Evolutionary conservation across 1,284 basidiomycete species (phyloP).

Genomic region (Rhodotorula sp.): DNA sequence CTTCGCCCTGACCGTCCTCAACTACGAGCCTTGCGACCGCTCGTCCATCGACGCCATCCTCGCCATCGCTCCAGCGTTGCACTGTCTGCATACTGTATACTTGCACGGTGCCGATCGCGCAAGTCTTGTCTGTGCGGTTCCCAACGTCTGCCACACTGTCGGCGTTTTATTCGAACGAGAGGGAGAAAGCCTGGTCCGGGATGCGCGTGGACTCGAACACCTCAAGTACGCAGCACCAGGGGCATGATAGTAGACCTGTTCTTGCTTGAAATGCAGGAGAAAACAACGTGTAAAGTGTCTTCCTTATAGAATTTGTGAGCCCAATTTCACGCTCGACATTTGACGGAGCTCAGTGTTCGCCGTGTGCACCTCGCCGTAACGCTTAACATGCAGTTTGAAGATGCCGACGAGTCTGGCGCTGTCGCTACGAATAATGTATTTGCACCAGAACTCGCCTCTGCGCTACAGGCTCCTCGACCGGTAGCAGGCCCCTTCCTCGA

Average conservation of each 20-base stretch:
- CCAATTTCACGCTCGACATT: too few species aligned
- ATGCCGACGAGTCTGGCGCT: slow-evolving; percentile 20
- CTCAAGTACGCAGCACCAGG: slow-evolving; percentile 2
- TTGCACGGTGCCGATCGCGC: neutral
- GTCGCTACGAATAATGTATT: neutral
- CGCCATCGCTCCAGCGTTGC: neutral
- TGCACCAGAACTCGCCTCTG: neutral
- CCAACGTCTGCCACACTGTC: neutral
- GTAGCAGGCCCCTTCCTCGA: slow-evolving; percentile 5
- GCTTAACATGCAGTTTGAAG: slow-evolving; percentile 25
- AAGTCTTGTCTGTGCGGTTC: neutral
- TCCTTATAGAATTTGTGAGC: too few species aligned
- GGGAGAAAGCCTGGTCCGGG: neutral
- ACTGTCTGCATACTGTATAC: neutral
- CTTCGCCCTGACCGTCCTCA: neutral
- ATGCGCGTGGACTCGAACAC: neutral
- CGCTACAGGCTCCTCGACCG: neutral
- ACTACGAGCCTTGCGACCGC: neutral
- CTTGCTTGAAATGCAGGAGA: neutral
- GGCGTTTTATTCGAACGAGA: neutral
- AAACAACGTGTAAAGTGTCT: neutral
- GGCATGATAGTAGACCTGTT: neutral
- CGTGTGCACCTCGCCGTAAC: neutral
- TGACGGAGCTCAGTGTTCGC: neutral
- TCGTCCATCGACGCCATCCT: neutral